A percentile compares a stretch with the other conserved stretches of the same genome.
These are phyloP conservation scores for Solanum gracilifrons DNA, from an alignment of 257 asterid genomes.

Conservation along the genomic window DNA sequence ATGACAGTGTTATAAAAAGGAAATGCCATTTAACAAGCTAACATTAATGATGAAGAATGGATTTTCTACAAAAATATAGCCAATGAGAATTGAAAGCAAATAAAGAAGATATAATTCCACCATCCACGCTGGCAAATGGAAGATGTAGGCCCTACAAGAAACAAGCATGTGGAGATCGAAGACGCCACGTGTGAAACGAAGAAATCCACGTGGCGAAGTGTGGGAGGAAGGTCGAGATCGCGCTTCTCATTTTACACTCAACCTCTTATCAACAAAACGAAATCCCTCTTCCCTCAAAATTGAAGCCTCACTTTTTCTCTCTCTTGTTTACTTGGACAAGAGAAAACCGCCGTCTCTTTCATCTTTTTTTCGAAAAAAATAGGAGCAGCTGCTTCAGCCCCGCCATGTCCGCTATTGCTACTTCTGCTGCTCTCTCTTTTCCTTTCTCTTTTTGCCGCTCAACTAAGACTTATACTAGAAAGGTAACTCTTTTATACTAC, in stretches of 20 bases:
- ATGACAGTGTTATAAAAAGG: background rate
- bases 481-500: conserved; percentile 23
- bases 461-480: conserved; percentile 33
- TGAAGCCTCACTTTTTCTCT: background rate
- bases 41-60: background rate
- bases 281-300: conserved; percentile 2
- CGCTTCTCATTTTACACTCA: conserved; percentile 14
- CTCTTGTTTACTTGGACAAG: background rate
- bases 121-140: conserved; percentile 19
- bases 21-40: background rate
- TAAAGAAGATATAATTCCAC: conserved; percentile 12
- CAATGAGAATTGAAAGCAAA: conserved; percentile 1
- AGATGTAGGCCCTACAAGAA: background rate
- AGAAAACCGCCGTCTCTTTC: background rate
- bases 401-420: conserved; percentile 81
- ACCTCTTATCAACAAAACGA: conserved; percentile 54
- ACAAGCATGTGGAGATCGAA: conserved; percentile 20
- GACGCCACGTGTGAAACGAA: conserved; percentile 33
- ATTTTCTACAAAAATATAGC: background rate
- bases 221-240: conserved; percentile 56
- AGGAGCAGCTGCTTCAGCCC: background rate
- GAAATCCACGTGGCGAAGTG: conserved; percentile 44
- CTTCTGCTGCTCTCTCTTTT: conserved; percentile 72
- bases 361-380: background rate
- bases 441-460: conserved; percentile 54